Evolutionary conservation across 2,329 filamentous ascomycete genomes (phyloP), one percentile per base, ranked within the genome.

Genomic region (Myriosclerotinia duriaeana): DNA sequence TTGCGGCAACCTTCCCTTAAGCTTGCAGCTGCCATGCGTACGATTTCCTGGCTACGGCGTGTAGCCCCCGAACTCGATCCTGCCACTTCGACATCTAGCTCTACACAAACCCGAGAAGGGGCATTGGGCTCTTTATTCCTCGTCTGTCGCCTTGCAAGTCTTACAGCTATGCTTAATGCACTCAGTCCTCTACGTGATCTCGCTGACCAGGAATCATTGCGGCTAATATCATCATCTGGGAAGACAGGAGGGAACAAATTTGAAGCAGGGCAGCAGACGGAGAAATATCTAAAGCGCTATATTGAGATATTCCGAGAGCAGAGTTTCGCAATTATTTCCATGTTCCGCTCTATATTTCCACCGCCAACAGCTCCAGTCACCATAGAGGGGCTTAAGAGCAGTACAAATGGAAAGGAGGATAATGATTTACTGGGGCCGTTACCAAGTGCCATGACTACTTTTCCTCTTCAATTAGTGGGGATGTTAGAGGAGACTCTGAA

Each of bases 221-320:
- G 80, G 53, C 78, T 85, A 55, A 68, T 71, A 48, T 30, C 55
- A 67, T 67, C 15, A 42, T 40, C n/a, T 58, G 58, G 26, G 59
- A 48, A 66, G 17, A 42, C 64, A 59, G 74, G 70, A 54, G 71
- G 66, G 70, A 73, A 63, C 66, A 76, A 67, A 69, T 90, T 84
- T 85, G 86, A 84, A 2, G 87, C 87, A 0, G 94, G 94, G 0
- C 93, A 96, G 74, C 95, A 98, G 77, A 97, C 93, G 0, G 95
- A 98, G 77, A 86, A 93, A 62, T 99, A 93, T 74, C 80, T 99
- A 53, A 99, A 98, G 78, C 86, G 93, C 58, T 99, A 96, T 78
- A 91, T 99, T 73, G 95, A 99, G 76, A 93, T 99, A 38, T 98
- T 98, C 77, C 90, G 95, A 63, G 95, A 99, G 78, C 95, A 99